Base-by-base conservation (phyloP, 805 yeast genomes). In the Ogataea parapolymorpha region DNA sequence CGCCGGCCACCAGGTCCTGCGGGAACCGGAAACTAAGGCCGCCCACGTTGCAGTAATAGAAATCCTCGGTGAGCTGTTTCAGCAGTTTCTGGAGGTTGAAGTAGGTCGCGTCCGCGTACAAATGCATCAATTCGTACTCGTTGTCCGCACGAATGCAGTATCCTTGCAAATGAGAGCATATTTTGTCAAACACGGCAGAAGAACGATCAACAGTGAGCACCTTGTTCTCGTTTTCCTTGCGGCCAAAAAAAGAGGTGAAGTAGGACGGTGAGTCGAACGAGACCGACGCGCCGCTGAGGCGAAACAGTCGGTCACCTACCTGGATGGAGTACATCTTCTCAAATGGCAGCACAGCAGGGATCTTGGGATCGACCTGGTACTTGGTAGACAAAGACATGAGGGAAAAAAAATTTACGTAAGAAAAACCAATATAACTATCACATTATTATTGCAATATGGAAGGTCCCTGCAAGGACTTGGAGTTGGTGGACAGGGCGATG, bases 201-300 rank as follows among this genome's bases (percentile, higher is more conserved):
- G 82, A 80, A 26, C 96, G 67, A 59, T 89, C 96, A 40, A 89
- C 77, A 52, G 77, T 79, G 8, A 86, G 59, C 0, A 72, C 63
- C 28, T 66, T 68, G 7, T 56, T 56, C 13, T 61, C 53, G 43
- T 72, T 72, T 3, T 52, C 53, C 17, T 55, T 67, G 15, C 65
- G 54, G 5, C 54, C 51, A 58, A 89, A 89, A 64, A 69, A 86
- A 20, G 73, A 68, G 2, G 96, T 87, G 67, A 89, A 90, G 58
- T 85, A 88, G 4, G 95, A 85, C 0, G 97, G 97, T 0, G 82
- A 82, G 63, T 89, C 96, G 2, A 85, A 84, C 18, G 88, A 82
- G 27, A 89, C 63, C 2, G 95, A 86, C 0, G 93, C 90, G 1
- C 96, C 96, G 54, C 88, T 80, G 13, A 82, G 51, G n/a, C 71